Evolutionary conservation across 192 early-diverging fungal genomes (phyloP).

Genomic region (Entomortierella beljakovae): DNA sequence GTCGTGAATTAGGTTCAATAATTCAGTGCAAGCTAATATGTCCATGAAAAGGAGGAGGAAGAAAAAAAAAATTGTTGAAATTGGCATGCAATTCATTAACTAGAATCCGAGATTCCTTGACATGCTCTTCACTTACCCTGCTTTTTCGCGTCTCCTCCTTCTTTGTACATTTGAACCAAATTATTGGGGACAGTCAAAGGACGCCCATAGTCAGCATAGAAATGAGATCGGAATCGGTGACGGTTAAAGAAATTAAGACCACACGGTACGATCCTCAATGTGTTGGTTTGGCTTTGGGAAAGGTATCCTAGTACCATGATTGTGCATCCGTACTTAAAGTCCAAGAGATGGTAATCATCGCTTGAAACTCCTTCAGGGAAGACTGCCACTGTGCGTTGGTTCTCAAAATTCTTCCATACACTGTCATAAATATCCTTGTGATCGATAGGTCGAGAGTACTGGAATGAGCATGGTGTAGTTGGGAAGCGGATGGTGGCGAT

Average conservation of each 20-base stretch:
- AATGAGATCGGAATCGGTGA: conserved; percentile 58
- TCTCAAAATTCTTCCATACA: conserved; percentile 56
- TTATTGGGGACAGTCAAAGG: conserved; percentile 46
- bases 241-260: conserved; percentile 61
- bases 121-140: conserved; percentile 22
- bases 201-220: conserved; percentile 50
- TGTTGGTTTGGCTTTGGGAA: conserved; percentile 40
- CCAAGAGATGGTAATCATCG: conserved; percentile 55
- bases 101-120: not conserved
- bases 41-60: not conserved
- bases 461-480: conserved; percentile 35
- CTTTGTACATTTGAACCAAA: conserved; percentile 45
- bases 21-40: conserved; percentile 52
- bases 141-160: conserved; percentile 52
- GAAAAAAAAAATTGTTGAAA: not conserved
- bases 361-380: conserved; percentile 58
- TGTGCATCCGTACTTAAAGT: conserved; percentile 59
- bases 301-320: conserved; percentile 59
- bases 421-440: conserved; percentile 55
- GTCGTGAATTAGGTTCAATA: conserved; percentile 50
- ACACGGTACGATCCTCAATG: conserved; percentile 54
- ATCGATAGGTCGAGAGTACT: conserved; percentile 48
- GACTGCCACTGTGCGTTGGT: conserved; percentile 46
- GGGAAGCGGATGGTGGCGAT: conserved; percentile 26
- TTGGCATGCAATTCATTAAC: too few species aligned